Percentiles rank a stretch among this genome's conserved stretches.
Evolutionary conservation across 257 asterid genomes (phyloP).

Genomic region (Eucommia ulmoides): DNA sequence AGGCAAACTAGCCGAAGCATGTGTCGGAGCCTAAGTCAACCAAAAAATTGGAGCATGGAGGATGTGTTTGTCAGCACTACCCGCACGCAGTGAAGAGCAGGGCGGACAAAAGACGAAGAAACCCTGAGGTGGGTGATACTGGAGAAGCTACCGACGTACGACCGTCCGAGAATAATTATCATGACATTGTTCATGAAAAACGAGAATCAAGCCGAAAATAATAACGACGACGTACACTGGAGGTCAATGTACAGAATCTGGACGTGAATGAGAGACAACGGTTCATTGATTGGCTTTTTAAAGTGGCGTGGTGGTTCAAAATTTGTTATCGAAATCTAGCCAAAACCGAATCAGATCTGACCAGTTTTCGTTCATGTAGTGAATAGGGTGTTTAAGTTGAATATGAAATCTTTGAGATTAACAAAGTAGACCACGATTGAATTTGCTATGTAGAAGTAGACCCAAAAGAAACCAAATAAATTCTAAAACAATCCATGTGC

Average conservation of each 20-base stretch:
- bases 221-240: slow-evolving; percentile 14
- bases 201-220: background rate
- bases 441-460: too few species aligned
- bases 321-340: too few species aligned
- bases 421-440: too few species aligned
- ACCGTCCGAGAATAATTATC: background rate
- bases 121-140: background rate
- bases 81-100: background rate
- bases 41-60: background rate
- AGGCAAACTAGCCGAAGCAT: too few species aligned
- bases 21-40: background rate
- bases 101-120: background rate
- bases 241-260: slow-evolving; percentile 42
- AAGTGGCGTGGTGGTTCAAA: too few species aligned
- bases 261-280: slow-evolving; percentile 29
- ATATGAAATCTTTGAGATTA: too few species aligned
- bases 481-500: too few species aligned
- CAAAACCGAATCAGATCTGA: too few species aligned
- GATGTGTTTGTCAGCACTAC: background rate
- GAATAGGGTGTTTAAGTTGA: too few species aligned
- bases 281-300: slow-evolving; percentile 42
- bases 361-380: too few species aligned
- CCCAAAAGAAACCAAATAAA: too few species aligned
- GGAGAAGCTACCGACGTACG: background rate
- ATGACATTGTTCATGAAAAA: background rate